Base-by-base conservation (phyloP, 208 protist species). In the Acanthamoeba culbertsoni region DNA sequence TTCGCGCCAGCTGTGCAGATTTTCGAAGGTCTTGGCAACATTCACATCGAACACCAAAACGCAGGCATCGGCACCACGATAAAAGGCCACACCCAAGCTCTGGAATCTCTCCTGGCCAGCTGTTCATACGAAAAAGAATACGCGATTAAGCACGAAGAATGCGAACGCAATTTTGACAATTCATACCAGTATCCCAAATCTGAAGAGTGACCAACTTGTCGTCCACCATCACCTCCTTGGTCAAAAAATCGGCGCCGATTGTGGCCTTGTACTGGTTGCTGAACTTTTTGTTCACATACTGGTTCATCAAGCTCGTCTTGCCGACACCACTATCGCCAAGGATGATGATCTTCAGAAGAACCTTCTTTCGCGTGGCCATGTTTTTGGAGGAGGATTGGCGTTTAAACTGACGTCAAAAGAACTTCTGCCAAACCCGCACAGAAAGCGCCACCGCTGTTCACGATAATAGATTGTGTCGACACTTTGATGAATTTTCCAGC, bases 21-120 rank as follows among this genome's bases (percentile, higher is more conserved):
- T 97, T 65, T 98, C 97, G 86, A 99, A 98, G 26, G 97, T 95
- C 93, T 97, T 97, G 37, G 94, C 95, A 1, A 95, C 90, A 59
- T 97, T 97, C 23, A 97, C 97, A 89, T 97, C 97, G 91, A 96
- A 97, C 33, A 95, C 94, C 95, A 96, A 1, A 95, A 99, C 86
- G 98, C 99, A 99, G 82, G 95, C 97, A 93, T 99, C 99, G 7
- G 99, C 99, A 33, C 99, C 99, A 86, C 99, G 97, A 97, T 99
- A 99, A 95, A 99, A 99, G 77, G 99, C 98, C 63, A 99, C 98
- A 40, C 99, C 99, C 53, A 99, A 97, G 7, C 97, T 98, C 94
- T 99, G 99, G 95, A 99, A 99, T n/a, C 99, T 98, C 96, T 99
- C 99, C 97, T 99, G 99, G 20, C 99, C 99, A 23, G 98, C 98